Conservation (phyloP, 2,329 filamentous ascomycete species). For the Akanthomyces dipterigenus region DNA sequence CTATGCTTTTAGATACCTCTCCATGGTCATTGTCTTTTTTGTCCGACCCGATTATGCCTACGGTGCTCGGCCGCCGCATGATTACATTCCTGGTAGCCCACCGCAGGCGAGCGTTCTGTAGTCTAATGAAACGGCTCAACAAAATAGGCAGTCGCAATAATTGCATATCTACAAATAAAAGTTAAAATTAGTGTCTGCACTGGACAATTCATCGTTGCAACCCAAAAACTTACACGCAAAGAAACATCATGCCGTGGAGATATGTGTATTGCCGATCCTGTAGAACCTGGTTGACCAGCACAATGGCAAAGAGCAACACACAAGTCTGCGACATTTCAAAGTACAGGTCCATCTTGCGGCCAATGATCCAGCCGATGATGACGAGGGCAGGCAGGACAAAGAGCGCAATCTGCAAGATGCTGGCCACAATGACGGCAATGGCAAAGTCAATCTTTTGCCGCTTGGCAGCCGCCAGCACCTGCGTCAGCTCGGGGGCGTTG, state of each 20-base stretch:
- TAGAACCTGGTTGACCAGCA: constrained; percentile 15
- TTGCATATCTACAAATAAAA: constrained; percentile 5
- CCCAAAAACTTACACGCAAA: constrained; percentile 13
- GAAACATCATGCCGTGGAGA: constrained; percentile 14
- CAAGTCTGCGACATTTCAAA: constrained; percentile 16
- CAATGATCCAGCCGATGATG: constrained; percentile 12
- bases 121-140: constrained; percentile 8
- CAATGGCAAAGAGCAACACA: constrained; percentile 14
- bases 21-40: constrained; percentile 13
- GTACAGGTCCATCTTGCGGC: constrained; percentile 13
- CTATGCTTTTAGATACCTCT: constrained; percentile 11
- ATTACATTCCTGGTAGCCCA: neutral
- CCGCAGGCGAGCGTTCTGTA: constrained; percentile 4
- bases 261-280: constrained; percentile 16
- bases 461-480: constrained; percentile 13
- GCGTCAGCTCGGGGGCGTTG: constrained; percentile 14
- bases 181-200: neutral
- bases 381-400: constrained; percentile 15
- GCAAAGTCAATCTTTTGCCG: constrained; percentile 15
- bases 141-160: constrained; percentile 9
- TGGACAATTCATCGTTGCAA: neutral
- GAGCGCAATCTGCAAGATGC: constrained; percentile 15
- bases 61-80: neutral
- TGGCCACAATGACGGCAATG: constrained; percentile 15
- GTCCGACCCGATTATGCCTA: constrained; percentile 12